Base-by-base conservation (phyloP, 768 basidiomycete species). In the Boletus pseudo-olivaceus region DNA sequence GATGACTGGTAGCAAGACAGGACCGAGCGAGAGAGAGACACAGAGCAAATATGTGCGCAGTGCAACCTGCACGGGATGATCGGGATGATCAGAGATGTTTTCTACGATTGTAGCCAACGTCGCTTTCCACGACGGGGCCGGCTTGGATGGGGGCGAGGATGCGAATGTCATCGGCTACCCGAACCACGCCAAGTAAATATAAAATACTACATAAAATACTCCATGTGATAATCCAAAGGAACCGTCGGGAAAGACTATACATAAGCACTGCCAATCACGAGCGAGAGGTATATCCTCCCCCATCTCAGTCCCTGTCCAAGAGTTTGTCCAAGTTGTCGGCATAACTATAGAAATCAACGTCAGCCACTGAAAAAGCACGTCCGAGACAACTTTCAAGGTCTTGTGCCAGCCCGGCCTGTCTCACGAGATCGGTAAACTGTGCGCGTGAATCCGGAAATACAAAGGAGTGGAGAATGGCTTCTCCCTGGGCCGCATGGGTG, bases 371-470 rank as follows among this genome's bases (percentile, higher is more conserved):
- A 43, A 69, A 68, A 14, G 68, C 58, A 19, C 44, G 56, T 26
- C 67, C 64, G 35, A 68, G 53, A 34, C 58, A 57, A 9, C 40
- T 38, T 38, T 63, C 62, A 15, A 72, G 50, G 19, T 71, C 68
- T 19, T 54, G 43, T 17, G 78, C 61, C 4, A 86, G 58, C 5
- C 78, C 80, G 2, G 77, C 79, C 8, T 66, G 70, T 19, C 68
- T 72, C 9, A 90, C 60, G 20, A 89, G 71, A 47, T 76, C 70
- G n/a, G 88, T 58, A 50, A 91, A 84, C 50, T 79, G 76, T 3
- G 80, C 83, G 5, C 90, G 81, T 12, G 90, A 90, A 53, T 90
- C 87, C 2, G 90, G 90, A 62, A 80, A 92, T 39, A 89, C 71
- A 62, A 90, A 89, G 1, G 77, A 70, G 14, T 70, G 75, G 38